phyloP scores from a whole-genome alignment of 2,329 filamentous ascomycete species.

The Fusarium sp. region DNA sequence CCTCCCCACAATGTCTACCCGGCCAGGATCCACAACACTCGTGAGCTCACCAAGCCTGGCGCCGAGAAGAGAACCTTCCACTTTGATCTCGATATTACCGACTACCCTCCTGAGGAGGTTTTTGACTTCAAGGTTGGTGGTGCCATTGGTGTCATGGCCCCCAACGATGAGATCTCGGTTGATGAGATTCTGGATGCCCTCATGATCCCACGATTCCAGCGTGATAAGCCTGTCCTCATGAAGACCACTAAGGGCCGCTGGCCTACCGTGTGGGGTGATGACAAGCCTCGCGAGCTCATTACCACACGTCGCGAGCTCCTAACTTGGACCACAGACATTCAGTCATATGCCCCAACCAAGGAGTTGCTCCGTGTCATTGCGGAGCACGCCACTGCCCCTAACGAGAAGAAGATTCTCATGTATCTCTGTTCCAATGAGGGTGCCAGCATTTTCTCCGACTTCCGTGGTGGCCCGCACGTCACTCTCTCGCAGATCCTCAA shows the following conservation, averaged over 20 bases:
- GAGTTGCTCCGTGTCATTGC: conserved; percentile 84
- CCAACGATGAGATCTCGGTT: conserved; percentile 80
- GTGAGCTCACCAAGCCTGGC: conserved; percentile 86
- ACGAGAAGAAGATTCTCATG: conserved; percentile 88
- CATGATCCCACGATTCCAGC: conserved; percentile 80
- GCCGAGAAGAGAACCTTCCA: conserved; percentile 98
- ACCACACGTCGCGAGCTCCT: conserved; percentile 92
- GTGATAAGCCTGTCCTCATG: conserved; percentile 84
- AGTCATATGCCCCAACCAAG: conserved; percentile 93
- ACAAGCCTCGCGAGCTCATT: conserved; percentile 83
- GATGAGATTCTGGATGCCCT: conserved; percentile 87
- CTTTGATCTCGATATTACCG: conserved; percentile 95
- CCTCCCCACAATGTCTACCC: conserved; percentile 92
- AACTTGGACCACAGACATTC: conserved; percentile 94
- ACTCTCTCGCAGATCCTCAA: conserved; percentile 86
- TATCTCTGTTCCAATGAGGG: conserved; percentile 91
- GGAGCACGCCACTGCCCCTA: conserved; percentile 81
- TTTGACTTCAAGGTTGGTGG: conserved; percentile 97
- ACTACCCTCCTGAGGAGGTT: conserved; percentile 86
- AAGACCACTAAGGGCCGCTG: conserved; percentile 85
- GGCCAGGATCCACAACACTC: conserved; percentile 84
- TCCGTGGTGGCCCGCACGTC: conserved; percentile 88
- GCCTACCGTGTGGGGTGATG: conserved; percentile 98
- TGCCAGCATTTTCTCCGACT: conserved; percentile 91
- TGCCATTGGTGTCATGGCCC: conserved; percentile 91